Base-by-base conservation (phyloP, 805 yeast genomes). In the Pichia membranifaciens region DNA sequence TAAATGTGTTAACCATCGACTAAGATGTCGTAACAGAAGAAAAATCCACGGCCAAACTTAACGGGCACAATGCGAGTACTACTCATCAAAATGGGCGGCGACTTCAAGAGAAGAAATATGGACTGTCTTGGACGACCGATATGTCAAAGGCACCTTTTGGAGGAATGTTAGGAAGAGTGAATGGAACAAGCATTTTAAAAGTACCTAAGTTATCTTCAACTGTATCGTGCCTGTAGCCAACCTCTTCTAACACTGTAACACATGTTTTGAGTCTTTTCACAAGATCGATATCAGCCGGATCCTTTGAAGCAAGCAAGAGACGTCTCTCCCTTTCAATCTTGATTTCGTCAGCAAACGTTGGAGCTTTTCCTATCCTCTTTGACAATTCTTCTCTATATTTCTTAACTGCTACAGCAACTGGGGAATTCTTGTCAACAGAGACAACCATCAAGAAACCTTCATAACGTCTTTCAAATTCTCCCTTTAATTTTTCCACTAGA, bases 101-200 rank as follows among this genome's bases (percentile, higher is more conserved):
- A 25, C 10, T 25, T 40, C 43, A 67, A 7, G 68, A 64, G 56
- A 91, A 91, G 74, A 91, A 91, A 65, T 91, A 91, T 29, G 74
- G 73, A 52, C 96, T 87, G 43, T 81, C 77, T 59, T 75, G 74
- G 38, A 90, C 83, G 49, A 75, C 76, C 35, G 70, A 67, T 33
- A 91, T 95, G 59, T 91, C 95, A 57, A 91, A 87, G 16, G 80
- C 81, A 43, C 97, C 99, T 63, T 78, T 82, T 43, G 74, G 69
- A 13, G 96, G 96, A 37, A 87, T 76, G 0, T 71, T 73, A 0
- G 96, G 95, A 52, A 88, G 70, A 38, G 64, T 67, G 56, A 88
- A 71, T 5, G 95, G 96, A 8, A 79, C 81, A 48, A 87, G 67
- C 2, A 84, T 71, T 47, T 71, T 73, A 36, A 71, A 52, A 0